A percentile compares a stretch with the other conserved stretches of the same genome.
These are phyloP conservation scores for Acacia melanoxylon DNA, from an alignment of 306 rosid genomes.

Conservation along the genomic window DNA sequence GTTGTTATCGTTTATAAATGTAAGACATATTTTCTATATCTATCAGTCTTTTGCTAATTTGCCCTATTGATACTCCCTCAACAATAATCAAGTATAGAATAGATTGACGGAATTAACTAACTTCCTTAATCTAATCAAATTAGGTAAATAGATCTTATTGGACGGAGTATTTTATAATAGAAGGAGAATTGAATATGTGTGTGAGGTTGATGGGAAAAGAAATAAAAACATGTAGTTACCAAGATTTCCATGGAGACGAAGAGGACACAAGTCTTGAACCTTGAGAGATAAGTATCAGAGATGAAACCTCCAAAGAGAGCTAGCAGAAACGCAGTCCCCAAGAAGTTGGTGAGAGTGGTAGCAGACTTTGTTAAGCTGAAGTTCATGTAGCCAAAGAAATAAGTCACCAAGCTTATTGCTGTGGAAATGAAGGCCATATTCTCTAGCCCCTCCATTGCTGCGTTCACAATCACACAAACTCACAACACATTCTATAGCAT, in stretches of 20 bases:
- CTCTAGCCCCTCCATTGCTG: constrained; percentile 80
- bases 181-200: too few species aligned
- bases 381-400: constrained; percentile 77
- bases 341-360: constrained; percentile 68
- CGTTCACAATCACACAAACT: constrained; percentile 24
- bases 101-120: too few species aligned
- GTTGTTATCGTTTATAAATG: too few species aligned
- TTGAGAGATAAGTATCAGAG: constrained; percentile 67
- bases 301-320: constrained; percentile 73
- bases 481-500: neutral
- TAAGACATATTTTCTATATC: too few species aligned
- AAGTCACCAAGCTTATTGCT: constrained; percentile 70
- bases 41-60: too few species aligned
- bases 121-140: too few species aligned
- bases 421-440: constrained; percentile 73
- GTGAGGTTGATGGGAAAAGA: neutral
- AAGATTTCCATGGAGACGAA: constrained; percentile 55
- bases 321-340: constrained; percentile 75
- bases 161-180: too few species aligned
- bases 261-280: constrained; percentile 70
- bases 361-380: constrained; percentile 71
- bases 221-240: constrained; percentile 35
- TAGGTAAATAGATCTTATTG: too few species aligned
- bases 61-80: too few species aligned
- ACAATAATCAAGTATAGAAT: too few species aligned